Percentiles rank a stretch among this genome's conserved stretches.
Evolutionary conservation across 768 basidiomycete genomes (phyloP).

Genomic region (Xerocomellus chrysenteron): DNA sequence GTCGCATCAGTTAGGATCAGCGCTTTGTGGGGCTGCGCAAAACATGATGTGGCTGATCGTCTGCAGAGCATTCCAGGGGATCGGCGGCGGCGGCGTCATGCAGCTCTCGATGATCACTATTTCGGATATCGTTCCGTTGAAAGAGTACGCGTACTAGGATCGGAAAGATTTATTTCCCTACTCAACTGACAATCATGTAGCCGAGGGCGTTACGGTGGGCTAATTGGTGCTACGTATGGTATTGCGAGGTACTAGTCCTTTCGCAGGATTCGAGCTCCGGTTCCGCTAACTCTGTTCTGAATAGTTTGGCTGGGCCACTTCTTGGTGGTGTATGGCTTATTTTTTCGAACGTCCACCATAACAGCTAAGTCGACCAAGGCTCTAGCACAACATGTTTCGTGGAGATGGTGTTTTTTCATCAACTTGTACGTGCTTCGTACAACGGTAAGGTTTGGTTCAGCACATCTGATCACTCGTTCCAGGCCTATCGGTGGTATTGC

Average conservation of each 20-base stretch:
- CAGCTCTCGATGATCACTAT: conserved; percentile 77
- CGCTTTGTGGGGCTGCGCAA: conserved; percentile 79
- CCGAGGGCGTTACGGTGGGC: conserved; percentile 76
- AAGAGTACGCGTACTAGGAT: conserved; percentile 50
- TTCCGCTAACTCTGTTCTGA: not conserved
- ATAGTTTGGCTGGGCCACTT: conserved; percentile 70
- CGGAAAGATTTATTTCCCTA: not conserved
- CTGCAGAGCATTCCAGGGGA: conserved; percentile 76
- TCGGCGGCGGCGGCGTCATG: conserved; percentile 77
- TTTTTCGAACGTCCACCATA: rapidly evolving
- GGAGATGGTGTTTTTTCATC: conserved; percentile 85
- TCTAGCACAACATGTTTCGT: conserved; percentile 70
- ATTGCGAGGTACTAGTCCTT: conserved; percentile 43
- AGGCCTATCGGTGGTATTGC: conserved; percentile 74
- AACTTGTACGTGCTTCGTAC: conserved; percentile 50
- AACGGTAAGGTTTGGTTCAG: not conserved
- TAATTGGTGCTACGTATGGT: conserved; percentile 81
- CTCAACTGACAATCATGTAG: conserved; percentile 30
- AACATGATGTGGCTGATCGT: conserved; percentile 75
- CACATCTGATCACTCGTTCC: not conserved
- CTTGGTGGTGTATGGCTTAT: conserved; percentile 69
- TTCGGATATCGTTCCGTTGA: conserved; percentile 78
- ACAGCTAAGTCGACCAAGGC: conserved; percentile 37
- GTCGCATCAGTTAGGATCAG: conserved; percentile 67
- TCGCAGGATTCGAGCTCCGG: not conserved